Percentiles rank a stretch among this genome's conserved stretches.
phyloP scores from a whole-genome alignment of 2,329 filamentous ascomycete species.

The Penicillium sumatraense region DNA sequence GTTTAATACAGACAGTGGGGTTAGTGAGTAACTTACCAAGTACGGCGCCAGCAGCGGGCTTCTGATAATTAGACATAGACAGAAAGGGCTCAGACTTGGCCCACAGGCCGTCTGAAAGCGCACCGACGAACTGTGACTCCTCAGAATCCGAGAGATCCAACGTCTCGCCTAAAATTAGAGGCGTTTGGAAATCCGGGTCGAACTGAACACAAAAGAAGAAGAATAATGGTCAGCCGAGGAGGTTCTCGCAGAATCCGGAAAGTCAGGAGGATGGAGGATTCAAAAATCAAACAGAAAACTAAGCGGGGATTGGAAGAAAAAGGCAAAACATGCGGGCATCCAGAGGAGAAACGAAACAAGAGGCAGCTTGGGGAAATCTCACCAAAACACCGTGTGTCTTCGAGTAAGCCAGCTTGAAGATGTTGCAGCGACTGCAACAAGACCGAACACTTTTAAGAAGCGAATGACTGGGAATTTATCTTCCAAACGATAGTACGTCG shows the following conservation, averaged over 20 bases:
- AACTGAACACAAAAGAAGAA: slow-evolving; percentile 31
- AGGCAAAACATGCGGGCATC: slow-evolving; percentile 29
- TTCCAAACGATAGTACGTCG: slow-evolving; percentile 44
- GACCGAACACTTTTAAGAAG: slow-evolving; percentile 47
- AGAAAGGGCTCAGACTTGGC: slow-evolving; percentile 65
- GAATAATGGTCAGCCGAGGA: slow-evolving; percentile 23
- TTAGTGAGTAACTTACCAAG: slow-evolving; percentile 82
- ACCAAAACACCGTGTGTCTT: slow-evolving; percentile 52
- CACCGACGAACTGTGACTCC: slow-evolving; percentile 49
- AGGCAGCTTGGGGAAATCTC: slow-evolving; percentile 28
- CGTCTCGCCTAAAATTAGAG: slow-evolving; percentile 53
- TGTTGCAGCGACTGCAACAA: slow-evolving; percentile 51
- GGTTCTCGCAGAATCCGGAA: slow-evolving; percentile 9
- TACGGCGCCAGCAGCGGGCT: slow-evolving; percentile 74
- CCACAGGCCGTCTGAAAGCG: slow-evolving; percentile 56
- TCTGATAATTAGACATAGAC: slow-evolving; percentile 83
- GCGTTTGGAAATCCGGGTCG: slow-evolving; percentile 51
- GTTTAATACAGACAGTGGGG: not conserved
- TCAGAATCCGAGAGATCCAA: slow-evolving; percentile 51
- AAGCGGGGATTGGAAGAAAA: slow-evolving; percentile 16
- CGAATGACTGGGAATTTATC: slow-evolving; percentile 53
- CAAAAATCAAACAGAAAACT: slow-evolving; percentile 24
- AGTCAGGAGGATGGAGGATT: slow-evolving; percentile 8
- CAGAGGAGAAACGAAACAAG: slow-evolving; percentile 28
- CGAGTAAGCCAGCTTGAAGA: slow-evolving; percentile 56